Conservation (phyloP, 176 grass and related monocot species). For the Ensete ventricosum region DNA sequence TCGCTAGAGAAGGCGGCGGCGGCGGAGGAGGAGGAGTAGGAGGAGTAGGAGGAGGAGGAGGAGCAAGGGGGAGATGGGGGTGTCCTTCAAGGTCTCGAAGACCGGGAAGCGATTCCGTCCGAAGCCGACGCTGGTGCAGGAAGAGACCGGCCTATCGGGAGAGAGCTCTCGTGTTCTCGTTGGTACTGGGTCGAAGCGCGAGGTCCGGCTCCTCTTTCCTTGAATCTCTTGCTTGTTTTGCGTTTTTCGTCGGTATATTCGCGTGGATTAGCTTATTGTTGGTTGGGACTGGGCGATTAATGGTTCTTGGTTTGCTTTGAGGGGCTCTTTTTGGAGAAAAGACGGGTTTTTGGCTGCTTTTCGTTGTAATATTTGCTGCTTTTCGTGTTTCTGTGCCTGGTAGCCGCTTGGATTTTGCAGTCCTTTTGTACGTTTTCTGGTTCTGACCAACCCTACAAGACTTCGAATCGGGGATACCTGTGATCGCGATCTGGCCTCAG, state of each 20-base stretch:
- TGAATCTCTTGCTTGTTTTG: neutral
- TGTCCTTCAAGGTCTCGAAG: constrained; percentile 80
- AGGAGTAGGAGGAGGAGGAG: neutral
- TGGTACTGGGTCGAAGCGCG: neutral
- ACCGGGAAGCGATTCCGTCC: constrained; percentile 32
- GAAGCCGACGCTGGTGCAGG: neutral
- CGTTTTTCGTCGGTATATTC: neutral
- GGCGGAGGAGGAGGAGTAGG: neutral
- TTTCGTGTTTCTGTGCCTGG: constrained; percentile 2
- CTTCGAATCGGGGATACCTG: neutral
- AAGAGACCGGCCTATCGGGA: constrained; percentile 18
- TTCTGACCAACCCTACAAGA: neutral
- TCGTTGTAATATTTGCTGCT: too few species aligned
- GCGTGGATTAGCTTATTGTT: neutral
- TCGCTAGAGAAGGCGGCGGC: neutral
- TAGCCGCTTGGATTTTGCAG: too few species aligned
- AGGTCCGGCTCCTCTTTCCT: constrained; percentile 15
- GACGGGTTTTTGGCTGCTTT: constrained; percentile 27
- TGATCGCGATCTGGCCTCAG: neutral
- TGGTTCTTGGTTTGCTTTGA: neutral
- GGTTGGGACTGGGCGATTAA: too few species aligned
- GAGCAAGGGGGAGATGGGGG: constrained; percentile 59
- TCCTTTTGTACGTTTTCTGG: too few species aligned
- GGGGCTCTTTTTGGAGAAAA: neutral
- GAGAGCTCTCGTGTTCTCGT: constrained; percentile 10